Evolutionary conservation across 768 basidiomycete species (phyloP).

Genomic region (Suillus occidentalis): DNA sequence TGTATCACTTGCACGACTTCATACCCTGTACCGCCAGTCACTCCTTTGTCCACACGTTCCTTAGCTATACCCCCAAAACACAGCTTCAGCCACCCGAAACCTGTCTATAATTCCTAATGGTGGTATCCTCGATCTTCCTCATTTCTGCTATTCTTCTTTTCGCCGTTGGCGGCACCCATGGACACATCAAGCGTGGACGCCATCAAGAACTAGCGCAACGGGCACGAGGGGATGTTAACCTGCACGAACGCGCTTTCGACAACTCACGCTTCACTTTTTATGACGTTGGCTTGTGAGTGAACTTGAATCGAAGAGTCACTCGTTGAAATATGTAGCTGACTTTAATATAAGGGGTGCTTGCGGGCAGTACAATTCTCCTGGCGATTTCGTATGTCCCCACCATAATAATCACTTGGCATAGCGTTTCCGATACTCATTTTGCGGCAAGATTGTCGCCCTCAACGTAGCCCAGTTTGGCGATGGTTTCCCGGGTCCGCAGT

Average conservation of each 20-base stretch:
- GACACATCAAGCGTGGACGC: constrained; percentile 25
- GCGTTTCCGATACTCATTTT: constrained; percentile 47
- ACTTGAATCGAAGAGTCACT: constrained; percentile 6
- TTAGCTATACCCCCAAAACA: not conserved
- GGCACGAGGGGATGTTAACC: constrained; percentile 36
- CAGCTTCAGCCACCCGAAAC: not conserved
- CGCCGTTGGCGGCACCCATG: constrained; percentile 28
- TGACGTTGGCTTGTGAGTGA: constrained; percentile 47
- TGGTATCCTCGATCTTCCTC: constrained; percentile 30
- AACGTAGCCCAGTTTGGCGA: constrained; percentile 48
- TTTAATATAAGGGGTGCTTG: constrained; percentile 50
- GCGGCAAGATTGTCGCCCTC: constrained; percentile 26
- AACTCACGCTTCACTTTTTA: constrained; percentile 52
- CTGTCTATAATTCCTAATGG: constrained; percentile 14
- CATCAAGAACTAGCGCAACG: constrained; percentile 50
- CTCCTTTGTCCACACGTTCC: not conserved
- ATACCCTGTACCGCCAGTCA: not conserved
- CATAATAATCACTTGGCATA: not conserved
- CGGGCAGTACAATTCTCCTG: constrained; percentile 37
- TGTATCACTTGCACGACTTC: not conserved
- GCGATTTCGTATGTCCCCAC: constrained; percentile 40
- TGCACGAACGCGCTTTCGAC: constrained; percentile 35
- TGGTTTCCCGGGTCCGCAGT: constrained; percentile 63
- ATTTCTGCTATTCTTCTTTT: constrained; percentile 36
- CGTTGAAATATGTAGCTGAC: constrained; percentile 5